Base-by-base conservation (phyloP, 768 basidiomycete genomes). In the Collybia sordida region DNA sequence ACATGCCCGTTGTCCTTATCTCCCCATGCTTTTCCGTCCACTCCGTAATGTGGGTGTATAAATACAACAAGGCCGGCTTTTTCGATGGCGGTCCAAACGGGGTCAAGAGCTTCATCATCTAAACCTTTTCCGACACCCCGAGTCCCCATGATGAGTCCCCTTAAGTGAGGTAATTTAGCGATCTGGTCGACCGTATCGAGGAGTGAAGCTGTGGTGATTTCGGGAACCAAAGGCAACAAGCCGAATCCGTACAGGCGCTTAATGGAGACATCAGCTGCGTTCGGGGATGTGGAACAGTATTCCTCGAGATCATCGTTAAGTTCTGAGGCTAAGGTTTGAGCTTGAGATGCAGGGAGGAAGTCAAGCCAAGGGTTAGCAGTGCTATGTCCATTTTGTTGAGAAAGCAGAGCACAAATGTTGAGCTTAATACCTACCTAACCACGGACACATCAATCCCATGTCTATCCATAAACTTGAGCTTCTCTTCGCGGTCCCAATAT, bases 311-410 rank as follows among this genome's bases (percentile, higher is more conserved):
- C 88, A 27, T 72, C 63, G 63, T 94, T 95, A 38, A 94, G 72
- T 43, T 85, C 78, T n/a, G 63, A 66, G 0, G 91, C 90, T 15
- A 93, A 76, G 11, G 64, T 61, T 42, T 78, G 73, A 7, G 92
- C 93, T 37, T 86, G 79, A 21, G 79, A 61, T 8, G 88, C 79
- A 4, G 85, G 65, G 19, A 95, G 77, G 61, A 93, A 94, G 65
- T 95, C 93, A 28, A 94, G 80, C 92, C 92, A 95, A 7, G 92
- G 93, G 60, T 95, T 94, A 22, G 92, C 92, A 21, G 88, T 81
- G 63, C 90, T 91, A 57, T 39, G 44, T 21, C 25, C 34, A 22
- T 41, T 3, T 11, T 12, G 31, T 31, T 34, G 22, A 50, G n/a
- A 12, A 21, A 36, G 25, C 9, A 11, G 3, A 3, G 9, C 14